These are phyloP conservation scores for Sarcodon sp. DNA, from an alignment of 768 basidiomycete species.

Conservation along the genomic window DNA sequence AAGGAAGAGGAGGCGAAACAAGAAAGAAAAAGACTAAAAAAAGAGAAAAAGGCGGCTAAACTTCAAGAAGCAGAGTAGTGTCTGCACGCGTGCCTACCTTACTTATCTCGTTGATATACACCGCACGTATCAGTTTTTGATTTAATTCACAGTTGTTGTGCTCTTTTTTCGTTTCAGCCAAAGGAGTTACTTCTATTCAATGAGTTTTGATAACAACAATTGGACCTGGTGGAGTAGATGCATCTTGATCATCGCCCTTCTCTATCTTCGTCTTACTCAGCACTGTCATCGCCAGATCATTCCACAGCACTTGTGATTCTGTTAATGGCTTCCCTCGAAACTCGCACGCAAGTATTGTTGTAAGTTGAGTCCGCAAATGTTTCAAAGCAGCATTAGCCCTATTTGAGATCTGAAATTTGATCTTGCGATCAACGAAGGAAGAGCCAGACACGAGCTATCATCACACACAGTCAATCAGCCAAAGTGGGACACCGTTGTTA, in stretches of 20 bases:
- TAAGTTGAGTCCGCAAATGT: constrained; percentile 54
- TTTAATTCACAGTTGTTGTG: too few relatives aligned
- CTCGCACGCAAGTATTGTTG: constrained; percentile 44
- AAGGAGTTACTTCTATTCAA: too few relatives aligned
- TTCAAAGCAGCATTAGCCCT: constrained; percentile 76
- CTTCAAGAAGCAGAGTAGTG: too few relatives aligned
- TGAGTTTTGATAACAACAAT: too few relatives aligned
- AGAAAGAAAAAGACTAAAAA: constrained; percentile 18
- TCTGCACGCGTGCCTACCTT: too few relatives aligned
- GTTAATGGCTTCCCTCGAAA: constrained; percentile 51
- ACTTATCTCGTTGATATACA: too few relatives aligned
- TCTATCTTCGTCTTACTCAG: constrained; percentile 29
- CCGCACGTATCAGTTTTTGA: too few relatives aligned
- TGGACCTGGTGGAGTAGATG: too few relatives aligned
- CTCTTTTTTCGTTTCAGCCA: too few relatives aligned
- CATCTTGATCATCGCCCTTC: constrained; percentile 12
- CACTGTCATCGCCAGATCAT: constrained; percentile 51
- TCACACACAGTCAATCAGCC: constrained; percentile 1
- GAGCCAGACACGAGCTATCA: constrained; percentile 59
- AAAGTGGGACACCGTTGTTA: neutral
- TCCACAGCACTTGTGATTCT: constrained; percentile 56
- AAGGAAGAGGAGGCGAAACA: constrained; percentile 24
- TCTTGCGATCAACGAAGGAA: constrained; percentile 76
- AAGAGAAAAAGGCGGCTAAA: constrained; percentile 19
- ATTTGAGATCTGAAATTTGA: constrained; percentile 56